Evolutionary conservation across 2,329 filamentous ascomycete genomes (phyloP), one percentile per base, ranked within the genome.

Genomic region (Chaetomiaceae sp.): DNA sequence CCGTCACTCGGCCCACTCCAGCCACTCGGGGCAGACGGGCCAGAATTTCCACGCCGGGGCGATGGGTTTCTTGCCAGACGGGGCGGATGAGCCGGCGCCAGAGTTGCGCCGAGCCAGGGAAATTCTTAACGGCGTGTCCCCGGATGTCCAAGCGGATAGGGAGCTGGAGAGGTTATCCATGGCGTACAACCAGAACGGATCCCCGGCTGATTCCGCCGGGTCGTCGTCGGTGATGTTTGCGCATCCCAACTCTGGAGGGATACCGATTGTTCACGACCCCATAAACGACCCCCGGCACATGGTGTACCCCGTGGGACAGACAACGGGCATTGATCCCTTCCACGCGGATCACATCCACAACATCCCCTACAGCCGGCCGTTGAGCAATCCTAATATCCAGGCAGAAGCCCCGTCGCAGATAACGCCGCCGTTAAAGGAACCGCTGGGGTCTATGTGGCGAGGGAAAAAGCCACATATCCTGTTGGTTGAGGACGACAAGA

Each of bases 341-440:
- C 91, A 92, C 66, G 87, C 89, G 62, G 91, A 96, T 63, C 90
- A 96, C 65, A 90, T 96, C 65, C 84, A 92, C 72, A 96, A 95
- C 67, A 95, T 96, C 51, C 90, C 91, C 0, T 97, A 96, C 66
- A 78, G 86, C 8, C 76, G 89, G 71, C 89, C 81, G 14, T 77
- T 87, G 2, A 89, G 87, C 53, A 76, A 77, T 46, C 72, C 76
- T 2, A 73, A 67, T 41, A 61, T 67, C 4, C 61, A 73, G 44
- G 67, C 70, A 16, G 70, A 77, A 50, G 69, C 72, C 55, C 66
- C 73, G n/a, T 70, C 65, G 16, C 66, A 69, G 36, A 59, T 68
- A 4, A 68, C 72, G 47, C 67, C 68, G 50, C 62, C 70, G 49
- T 62, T 64, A 40, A 65, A 68, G 61, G 66, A 66, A 9, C 60